Conservation (phyloP, 345 rosid genomes). For the Moricandia moricandioides region DNA sequence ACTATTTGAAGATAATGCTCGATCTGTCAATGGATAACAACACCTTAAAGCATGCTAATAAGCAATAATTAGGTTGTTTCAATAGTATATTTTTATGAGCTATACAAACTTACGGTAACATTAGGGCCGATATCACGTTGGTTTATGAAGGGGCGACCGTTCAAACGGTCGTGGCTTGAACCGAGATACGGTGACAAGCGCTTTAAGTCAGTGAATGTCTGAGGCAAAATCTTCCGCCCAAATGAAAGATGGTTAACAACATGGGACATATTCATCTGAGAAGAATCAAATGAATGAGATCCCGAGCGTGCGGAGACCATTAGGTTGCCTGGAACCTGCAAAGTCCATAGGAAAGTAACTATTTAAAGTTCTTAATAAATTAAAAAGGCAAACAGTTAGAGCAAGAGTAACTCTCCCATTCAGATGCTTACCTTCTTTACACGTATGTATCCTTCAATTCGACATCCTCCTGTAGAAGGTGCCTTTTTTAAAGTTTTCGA, state of each 20-base stretch:
- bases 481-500: slow-evolving; percentile 58
- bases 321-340: slow-evolving; percentile 96
- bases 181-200: slow-evolving; percentile 79
- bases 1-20: slow-evolving; percentile 97
- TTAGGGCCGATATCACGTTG: slow-evolving; percentile 74
- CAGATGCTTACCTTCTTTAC: slow-evolving; percentile 74
- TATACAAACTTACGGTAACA: slow-evolving; percentile 79
- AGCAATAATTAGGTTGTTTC: not conserved
- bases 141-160: slow-evolving; percentile 79
- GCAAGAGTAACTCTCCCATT: not conserved
- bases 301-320: slow-evolving; percentile 84
- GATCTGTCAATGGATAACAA: slow-evolving; percentile 51
- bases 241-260: slow-evolving; percentile 85
- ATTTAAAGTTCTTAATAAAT: not conserved
- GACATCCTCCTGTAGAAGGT: slow-evolving; percentile 86
- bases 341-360: slow-evolving; percentile 5
- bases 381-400: not conserved
- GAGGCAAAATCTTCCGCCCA: slow-evolving; percentile 66
- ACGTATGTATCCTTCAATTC: slow-evolving; percentile 94
- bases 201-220: slow-evolving; percentile 59
- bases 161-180: slow-evolving; percentile 71
- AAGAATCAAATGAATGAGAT: slow-evolving; percentile 88
- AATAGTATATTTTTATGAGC: not conserved
- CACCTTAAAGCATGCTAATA: slow-evolving; percentile 1
- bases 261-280: slow-evolving; percentile 96